Evolutionary conservation across 1,139 yeast genomes (phyloP), one percentile per base, ranked within the genome.

Genomic region (Debaryomyces subglobosus): DNA sequence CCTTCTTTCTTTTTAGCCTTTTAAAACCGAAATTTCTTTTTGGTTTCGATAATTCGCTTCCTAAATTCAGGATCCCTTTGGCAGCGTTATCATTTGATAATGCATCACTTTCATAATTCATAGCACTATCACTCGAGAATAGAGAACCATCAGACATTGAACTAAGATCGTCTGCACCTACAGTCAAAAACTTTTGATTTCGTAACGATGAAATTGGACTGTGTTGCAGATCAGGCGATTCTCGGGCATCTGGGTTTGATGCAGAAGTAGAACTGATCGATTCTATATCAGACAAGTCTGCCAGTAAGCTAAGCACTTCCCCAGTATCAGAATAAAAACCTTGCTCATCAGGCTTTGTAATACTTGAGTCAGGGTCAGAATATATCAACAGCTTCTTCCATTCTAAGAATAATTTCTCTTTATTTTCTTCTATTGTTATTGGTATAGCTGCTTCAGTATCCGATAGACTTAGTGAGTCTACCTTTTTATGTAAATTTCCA

Each of bases 291-390:
- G 73, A 67, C 2, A 60, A 50, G 43, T 71, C 76, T 12, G 61
- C 52, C 16, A 37, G 30, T 20, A 33, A 33, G 36, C 21, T 27
- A 15, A 21, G 33, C 12, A 53, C 48, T 9, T 55, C 65, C 18
- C 60, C 61, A 4, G 64, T 48, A 44, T 68, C 72, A 4, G 64
- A 58, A 48, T 76, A 76, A 43, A 76, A 74, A 1, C 79, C 80
- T 56, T 76, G 79, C 5, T 74, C 78, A 50, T 73, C 67, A 0
- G 75, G 71, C 34, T 46, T 52, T 10, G 58, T 42, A 6, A 53
- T 55, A 45, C 46, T 57, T 27, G 56, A 53, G 49, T 68, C 75
- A 1, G 65, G 56, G 5, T 65, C 71, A 0, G 72, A 65, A 48
- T 68, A 68, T 18, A 74, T 48, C 44, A 74, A 59, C 1, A 71